Evolutionary conservation across 179 eudicot genomes (phyloP).

Genomic region (Patellifolia procumbens): DNA sequence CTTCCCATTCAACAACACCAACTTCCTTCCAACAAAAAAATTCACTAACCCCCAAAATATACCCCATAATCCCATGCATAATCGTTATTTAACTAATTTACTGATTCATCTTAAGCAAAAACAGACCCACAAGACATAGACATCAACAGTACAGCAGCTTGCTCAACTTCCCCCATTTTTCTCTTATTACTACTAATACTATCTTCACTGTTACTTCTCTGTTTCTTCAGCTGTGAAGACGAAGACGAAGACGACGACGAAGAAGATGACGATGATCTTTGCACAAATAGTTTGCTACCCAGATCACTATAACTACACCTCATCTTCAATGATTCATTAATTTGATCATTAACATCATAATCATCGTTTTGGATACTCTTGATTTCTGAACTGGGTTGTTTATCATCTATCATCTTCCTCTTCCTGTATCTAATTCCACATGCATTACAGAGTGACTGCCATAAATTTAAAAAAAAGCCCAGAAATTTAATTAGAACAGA

Average conservation of each 20-base stretch:
- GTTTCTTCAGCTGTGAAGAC: constrained; percentile 34
- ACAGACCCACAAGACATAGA: constrained; percentile 54
- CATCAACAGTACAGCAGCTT: constrained; percentile 62
- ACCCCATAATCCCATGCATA: background rate
- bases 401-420: constrained; percentile 34
- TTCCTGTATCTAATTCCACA: constrained; percentile 71
- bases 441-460: constrained; percentile 62
- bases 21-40: background rate
- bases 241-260: background rate
- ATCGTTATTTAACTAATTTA: no score
- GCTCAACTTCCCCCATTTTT: constrained; percentile 51
- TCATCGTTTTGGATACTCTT: constrained; percentile 1
- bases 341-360: constrained; percentile 3
- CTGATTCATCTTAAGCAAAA: constrained; percentile 35
- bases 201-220: constrained; percentile 28
- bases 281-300: background rate
- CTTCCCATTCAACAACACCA: background rate
- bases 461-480: background rate
- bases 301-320: background rate
- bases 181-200: constrained; percentile 19
- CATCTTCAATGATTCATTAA: constrained; percentile 5
- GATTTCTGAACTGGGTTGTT: constrained; percentile 12
- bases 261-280: constrained; percentile 10
- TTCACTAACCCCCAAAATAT: background rate
- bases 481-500: background rate